These are phyloP conservation scores for Acacia melanoxylon DNA, from an alignment of 306 rosid genomes.

Conservation along the genomic window DNA sequence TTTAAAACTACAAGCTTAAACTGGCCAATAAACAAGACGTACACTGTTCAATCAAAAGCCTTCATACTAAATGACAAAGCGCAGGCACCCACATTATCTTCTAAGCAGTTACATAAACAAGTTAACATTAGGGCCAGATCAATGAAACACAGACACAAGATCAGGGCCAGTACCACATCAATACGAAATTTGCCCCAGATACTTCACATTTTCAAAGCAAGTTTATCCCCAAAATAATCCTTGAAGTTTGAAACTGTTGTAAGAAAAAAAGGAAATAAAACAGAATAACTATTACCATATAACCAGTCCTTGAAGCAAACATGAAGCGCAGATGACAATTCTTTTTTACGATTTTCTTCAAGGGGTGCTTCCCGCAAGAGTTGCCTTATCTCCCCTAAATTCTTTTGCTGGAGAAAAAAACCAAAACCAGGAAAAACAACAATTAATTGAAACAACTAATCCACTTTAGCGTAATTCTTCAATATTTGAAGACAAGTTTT, in stretches of 20 bases:
- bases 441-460: slow-evolving; percentile 23
- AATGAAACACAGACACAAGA: slow-evolving; percentile 8
- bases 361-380: slow-evolving; percentile 81
- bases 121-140: not conserved
- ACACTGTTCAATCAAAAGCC: not conserved
- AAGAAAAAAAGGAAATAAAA: not conserved
- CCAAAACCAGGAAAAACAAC: slow-evolving; percentile 12
- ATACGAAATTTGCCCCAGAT: not conserved
- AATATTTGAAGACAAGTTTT: slow-evolving; percentile 19
- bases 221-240: not conserved
- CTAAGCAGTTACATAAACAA: not conserved
- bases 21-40: not conserved
- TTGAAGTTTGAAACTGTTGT: slow-evolving; percentile 7
- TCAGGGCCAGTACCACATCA: slow-evolving; percentile 15
- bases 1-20: not conserved
- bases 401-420: slow-evolving; percentile 59
- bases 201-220: not conserved
- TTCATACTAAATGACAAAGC: not conserved
- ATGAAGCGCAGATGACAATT: slow-evolving; percentile 88
- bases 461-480: slow-evolving; percentile 2
- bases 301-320: slow-evolving; percentile 96
- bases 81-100: not conserved
- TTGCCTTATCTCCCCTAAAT: slow-evolving; percentile 73
- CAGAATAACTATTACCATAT: slow-evolving; percentile 61
- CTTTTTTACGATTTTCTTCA: slow-evolving; percentile 84